Evolutionary conservation across 768 basidiomycete genomes (phyloP), one percentile per base, ranked within the genome.

Genomic region (Tricholoma saponaceum): DNA sequence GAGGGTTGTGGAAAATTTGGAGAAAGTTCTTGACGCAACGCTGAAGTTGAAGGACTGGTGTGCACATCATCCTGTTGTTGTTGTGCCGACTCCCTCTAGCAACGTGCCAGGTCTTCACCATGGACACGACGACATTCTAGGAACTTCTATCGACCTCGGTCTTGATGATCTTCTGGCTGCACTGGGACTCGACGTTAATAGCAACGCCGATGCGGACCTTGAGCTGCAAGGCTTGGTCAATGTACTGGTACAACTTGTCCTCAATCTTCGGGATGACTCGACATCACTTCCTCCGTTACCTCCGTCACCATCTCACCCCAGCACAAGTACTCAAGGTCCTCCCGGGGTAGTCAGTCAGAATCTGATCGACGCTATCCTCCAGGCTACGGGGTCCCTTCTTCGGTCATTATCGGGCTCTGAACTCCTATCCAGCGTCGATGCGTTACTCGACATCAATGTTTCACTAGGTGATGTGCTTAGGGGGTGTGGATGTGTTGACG

Each of bases 11-110:
- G 58, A 26, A 33, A 39, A 55, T 51, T 39, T 62, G 22, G 57
- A 58, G 1, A 43, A 57, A 16, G 20, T 62, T 1, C n/a, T 59
- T 20, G 53, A 23, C 9, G 51, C 57, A 8, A 39, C 56, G 23
- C 22, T 60, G 51, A 51, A 35, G 30, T 13, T 58, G 47, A 59
- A 58, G 32, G 30, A 20, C 32, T 64, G 61, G 61, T 64, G 63
- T 26, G 25, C 55, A 13, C 14, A 32, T 16, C 55, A 64, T 28
- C 56, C 59, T 5, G 55, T 60, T n/a, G 44, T 28, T 16, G 41
- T 47, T 5, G 51, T 18, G 26, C 22, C 39, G 39, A 32, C 50
- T 39, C 23, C 16, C 25, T 20, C 50, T 16, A 6, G 30, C 25
- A 28, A 18, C 14, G 12, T 43, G 4, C 41, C 51, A 22, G 25